Base-by-base conservation (phyloP, 306 rosid species). In the Inga oerstediana region DNA sequence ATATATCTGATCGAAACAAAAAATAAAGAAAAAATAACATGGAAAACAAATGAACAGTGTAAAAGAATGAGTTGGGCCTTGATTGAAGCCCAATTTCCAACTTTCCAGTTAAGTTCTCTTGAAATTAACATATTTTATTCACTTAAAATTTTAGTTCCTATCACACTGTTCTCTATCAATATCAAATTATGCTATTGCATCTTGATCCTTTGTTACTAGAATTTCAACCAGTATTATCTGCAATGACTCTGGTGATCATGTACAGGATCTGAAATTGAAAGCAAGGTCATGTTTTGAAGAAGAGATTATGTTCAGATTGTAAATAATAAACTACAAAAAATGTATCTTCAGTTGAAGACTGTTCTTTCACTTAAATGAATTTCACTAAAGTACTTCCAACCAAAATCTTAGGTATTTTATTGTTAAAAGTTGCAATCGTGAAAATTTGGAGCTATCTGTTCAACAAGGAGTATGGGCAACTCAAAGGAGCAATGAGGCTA, bases 391-490 rank as follows among this genome's bases (percentile, higher is more conserved):
- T 83, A 84, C 84, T 85, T 95, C 56, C 80, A 83, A 81, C 81
- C 41, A 85, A 80, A 88, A 88, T 81, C 78, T 70, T 90, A 97
- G 99, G 98, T 97, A 97, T 89, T 97, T 97, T 87, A 97, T 97
- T 90, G 99, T 97, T 89, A 97, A 97, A 89, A 97, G 99, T 88
- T 97, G 99, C 97, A 97, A 97, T 81, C 97, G 98, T 41, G 99
- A 97, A 91, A 97, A 97, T 89, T 90, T 97, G 97, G 99, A 97
- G 90, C 89, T 97, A 79, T 97, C 98, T 80, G 99, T 97, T 56
- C 99, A 94, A 90, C 99, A 97, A 97, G 98, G 98, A 86, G 97
- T 97, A 72, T 97, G 99, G 98, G 99, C 99, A 84, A 97, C 99
- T 85, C 99, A 97, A 89, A 92, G 98, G 79, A 97, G 99, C 95